phyloP scores from a whole-genome alignment of 441 rosid species.

The Adansonia rubrostipa region DNA sequence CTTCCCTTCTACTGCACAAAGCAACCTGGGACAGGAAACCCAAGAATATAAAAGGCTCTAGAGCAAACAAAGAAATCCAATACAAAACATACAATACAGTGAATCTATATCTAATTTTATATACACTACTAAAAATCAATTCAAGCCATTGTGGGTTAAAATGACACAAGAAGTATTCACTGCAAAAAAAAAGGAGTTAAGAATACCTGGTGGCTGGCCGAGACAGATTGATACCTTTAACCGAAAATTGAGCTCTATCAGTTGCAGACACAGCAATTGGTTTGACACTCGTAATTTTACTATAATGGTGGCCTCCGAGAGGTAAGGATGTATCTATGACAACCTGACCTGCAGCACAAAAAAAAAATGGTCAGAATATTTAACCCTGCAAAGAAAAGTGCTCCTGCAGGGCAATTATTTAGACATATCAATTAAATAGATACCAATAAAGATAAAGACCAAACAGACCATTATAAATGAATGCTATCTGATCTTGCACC shows the following conservation, averaged over 20 bases:
- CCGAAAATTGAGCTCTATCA: slow-evolving; percentile 60
- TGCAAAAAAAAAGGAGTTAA: slow-evolving; percentile 12
- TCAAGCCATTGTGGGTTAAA: slow-evolving; percentile 7
- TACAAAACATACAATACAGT: neutral
- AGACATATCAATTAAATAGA: slow-evolving; percentile 7
- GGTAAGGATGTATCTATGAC: slow-evolving; percentile 74
- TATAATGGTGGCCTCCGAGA: slow-evolving; percentile 53
- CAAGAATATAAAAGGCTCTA: slow-evolving; percentile 17
- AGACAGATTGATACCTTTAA: slow-evolving; percentile 76
- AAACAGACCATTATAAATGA: slow-evolving; percentile 70
- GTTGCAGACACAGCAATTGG: slow-evolving; percentile 80
- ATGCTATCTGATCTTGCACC: slow-evolving; percentile 82
- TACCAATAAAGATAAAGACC: slow-evolving; percentile 18
- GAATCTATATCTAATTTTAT: slow-evolving; percentile 20
- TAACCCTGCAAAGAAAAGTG: slow-evolving; percentile 5
- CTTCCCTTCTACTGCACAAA: slow-evolving; percentile 86
- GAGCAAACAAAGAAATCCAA: slow-evolving; percentile 20
- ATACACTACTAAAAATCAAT: neutral
- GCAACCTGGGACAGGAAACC: slow-evolving; percentile 57
- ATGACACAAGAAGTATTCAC: slow-evolving; percentile 15
- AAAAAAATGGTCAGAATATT: slow-evolving; percentile 20
- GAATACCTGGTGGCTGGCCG: slow-evolving; percentile 71
- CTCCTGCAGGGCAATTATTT: slow-evolving; percentile 12
- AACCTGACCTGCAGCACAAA: slow-evolving; percentile 68
- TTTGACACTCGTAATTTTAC: slow-evolving; percentile 65